Base-by-base conservation (phyloP, 2,329 filamentous ascomycete genomes). In the Aspergillus aculeatus region DNA sequence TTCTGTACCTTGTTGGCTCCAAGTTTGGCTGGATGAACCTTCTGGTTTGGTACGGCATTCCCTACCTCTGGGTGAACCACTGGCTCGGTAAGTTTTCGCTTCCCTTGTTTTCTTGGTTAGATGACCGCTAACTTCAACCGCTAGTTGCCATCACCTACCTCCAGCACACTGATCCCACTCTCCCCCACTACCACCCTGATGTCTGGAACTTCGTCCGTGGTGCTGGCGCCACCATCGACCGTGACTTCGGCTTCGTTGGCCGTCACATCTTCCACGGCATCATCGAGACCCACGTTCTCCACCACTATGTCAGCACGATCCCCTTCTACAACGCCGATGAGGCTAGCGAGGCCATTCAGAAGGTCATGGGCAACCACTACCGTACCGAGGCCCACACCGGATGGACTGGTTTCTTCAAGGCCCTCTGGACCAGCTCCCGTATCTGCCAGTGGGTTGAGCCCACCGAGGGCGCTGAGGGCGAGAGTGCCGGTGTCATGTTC, bases 361-460 rank as follows among this genome's bases (percentile, higher is more conserved):
- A 86, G 62, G 83, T 99, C 77, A 97, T 99, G 94, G 95, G 95
- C 77, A 83, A 84, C 72, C 95, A 99, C 84, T 99, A 99, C 83
- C 91, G 93, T 66, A 82, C 90, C 55, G 89, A 99, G 69, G 88
- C 86, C 62, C 77, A 86, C 76, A 92, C 84, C 58, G 95, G 95
- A 50, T 80, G 89, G 41, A 66, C 88, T 48, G 95, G 95, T 51
- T 99, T 99, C 84, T 75, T 99, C 72, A 85, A 84, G 76, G 87
- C 91, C 68, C 80, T 99, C 75, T 99, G 87, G 85, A 89, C 80
- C 67, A 90, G 86, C 70, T 87, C 91, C 48, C 87, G 95, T 63
- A 87, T 84, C 86, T 99, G 95, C 85, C 92, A 98, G 78, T 99
- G 92, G 91, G 93, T 99, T 64, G 95, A 99, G 87, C 92, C 93